These are phyloP conservation scores for Leonotis leonurus DNA, from an alignment of 257 asterid genomes.

Conservation along the genomic window DNA sequence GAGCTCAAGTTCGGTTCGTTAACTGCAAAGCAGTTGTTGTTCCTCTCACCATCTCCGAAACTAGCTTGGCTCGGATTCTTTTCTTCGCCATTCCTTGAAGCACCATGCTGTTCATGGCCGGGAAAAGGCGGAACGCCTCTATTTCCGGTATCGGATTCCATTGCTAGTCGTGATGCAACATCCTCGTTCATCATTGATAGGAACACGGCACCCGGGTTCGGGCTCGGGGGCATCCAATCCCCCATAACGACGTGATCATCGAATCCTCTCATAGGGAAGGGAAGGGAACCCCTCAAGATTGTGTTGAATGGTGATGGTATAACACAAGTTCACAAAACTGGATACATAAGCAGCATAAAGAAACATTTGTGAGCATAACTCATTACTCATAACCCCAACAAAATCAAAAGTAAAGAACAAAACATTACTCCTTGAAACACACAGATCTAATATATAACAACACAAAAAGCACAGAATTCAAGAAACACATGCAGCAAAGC, in stretches of 20 bases:
- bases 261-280: slow-evolving; percentile 61
- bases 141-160: slow-evolving; percentile 27
- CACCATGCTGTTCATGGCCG: slow-evolving; percentile 15
- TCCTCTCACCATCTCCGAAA: slow-evolving; percentile 19
- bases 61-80: slow-evolving; percentile 20
- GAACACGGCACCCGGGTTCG: slow-evolving; percentile 43
- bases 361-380: too few relatives aligned
- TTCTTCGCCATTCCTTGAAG: slow-evolving; percentile 5
- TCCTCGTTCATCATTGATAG: slow-evolving; percentile 43
- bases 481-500: background rate
- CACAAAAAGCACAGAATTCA: background rate
- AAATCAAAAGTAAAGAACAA: background rate
- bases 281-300: background rate
- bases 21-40: slow-evolving; percentile 17
- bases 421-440: background rate
- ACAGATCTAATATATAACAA: background rate
- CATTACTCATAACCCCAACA: too few relatives aligned
- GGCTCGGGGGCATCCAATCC: slow-evolving; percentile 66
- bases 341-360: background rate
- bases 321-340: too few relatives aligned
- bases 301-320: too few relatives aligned
- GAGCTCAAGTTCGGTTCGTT: slow-evolving; percentile 36
- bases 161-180: slow-evolving; percentile 20
- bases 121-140: slow-evolving; percentile 15
- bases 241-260: slow-evolving; percentile 64